A percentile compares a stretch with the other conserved stretches of the same genome.
These are phyloP conservation scores for Camptophora hylomeconis DNA, from an alignment of 2,329 filamentous ascomycete species.

Conservation along the genomic window DNA sequence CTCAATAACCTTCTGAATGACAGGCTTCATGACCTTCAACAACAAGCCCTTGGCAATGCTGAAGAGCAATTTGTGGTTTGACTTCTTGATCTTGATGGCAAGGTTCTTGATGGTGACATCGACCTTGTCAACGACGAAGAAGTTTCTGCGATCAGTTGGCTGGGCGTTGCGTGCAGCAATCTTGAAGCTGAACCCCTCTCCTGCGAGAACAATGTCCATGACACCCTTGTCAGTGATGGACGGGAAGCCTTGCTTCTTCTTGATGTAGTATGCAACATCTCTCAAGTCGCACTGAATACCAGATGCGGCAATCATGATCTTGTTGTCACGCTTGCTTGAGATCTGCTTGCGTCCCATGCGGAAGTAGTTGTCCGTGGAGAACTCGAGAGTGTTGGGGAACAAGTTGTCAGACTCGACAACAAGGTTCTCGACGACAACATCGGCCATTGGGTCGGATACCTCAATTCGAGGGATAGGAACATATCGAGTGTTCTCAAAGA, in stretches of 20 bases:
- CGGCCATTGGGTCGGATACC: constrained; percentile 70
- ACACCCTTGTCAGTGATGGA: constrained; percentile 76
- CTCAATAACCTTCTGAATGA: constrained; percentile 75
- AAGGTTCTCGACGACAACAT: constrained; percentile 85
- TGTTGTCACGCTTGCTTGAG: constrained; percentile 68
- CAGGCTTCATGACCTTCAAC: constrained; percentile 70
- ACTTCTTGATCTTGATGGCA: constrained; percentile 83
- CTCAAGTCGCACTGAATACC: constrained; percentile 82
- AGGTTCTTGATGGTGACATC: constrained; percentile 70
- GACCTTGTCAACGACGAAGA: constrained; percentile 90
- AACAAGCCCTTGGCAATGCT: constrained; percentile 74
- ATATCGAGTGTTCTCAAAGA: constrained; percentile 78
- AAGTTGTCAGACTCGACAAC: constrained; percentile 95
- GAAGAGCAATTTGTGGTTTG: constrained; percentile 88
- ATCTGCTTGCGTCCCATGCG: constrained; percentile 86
- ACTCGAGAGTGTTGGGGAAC: constrained; percentile 80
- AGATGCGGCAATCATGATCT: constrained; percentile 69
- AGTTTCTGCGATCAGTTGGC: constrained; percentile 59
- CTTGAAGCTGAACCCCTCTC: constrained; percentile 81
- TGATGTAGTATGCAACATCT: constrained; percentile 89
- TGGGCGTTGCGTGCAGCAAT: constrained; percentile 73
- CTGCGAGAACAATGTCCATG: constrained; percentile 75
- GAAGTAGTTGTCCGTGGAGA: constrained; percentile 87
- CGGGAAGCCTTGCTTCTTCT: constrained; percentile 89
- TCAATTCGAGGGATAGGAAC: constrained; percentile 90